Percentiles rank a stretch among this genome's conserved stretches.
Conservation (phyloP, 345 rosid species). For the Rhodamnia argentea region DNA sequence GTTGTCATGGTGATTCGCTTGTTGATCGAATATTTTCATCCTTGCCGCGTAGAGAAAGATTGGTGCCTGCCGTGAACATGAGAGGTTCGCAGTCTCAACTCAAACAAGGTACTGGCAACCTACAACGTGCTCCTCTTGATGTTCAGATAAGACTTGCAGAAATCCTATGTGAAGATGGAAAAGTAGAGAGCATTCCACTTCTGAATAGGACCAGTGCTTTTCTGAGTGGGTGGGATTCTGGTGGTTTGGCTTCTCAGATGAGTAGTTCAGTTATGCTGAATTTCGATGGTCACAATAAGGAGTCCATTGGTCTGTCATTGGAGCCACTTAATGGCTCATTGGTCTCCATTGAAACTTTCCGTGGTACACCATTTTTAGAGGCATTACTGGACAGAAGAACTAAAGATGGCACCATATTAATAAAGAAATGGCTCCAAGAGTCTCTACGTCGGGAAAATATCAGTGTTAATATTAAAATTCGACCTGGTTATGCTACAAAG, state of each 20-base stretch:
- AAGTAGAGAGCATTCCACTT: slow-evolving; percentile 29
- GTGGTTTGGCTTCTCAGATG: slow-evolving; percentile 21
- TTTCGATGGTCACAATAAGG: slow-evolving; percentile 14
- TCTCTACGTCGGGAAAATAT: slow-evolving; percentile 59
- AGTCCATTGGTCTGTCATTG: slow-evolving; percentile 15
- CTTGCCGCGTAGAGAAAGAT: slow-evolving; percentile 64
- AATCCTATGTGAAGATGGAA: slow-evolving; percentile 35
- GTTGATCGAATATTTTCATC: slow-evolving; percentile 75
- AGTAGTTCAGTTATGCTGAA: slow-evolving; percentile 20
- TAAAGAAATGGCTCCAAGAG: slow-evolving; percentile 95
- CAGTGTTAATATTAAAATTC: slow-evolving; percentile 41
- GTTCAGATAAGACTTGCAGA: slow-evolving; percentile 71
- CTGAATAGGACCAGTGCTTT: slow-evolving; percentile 52
- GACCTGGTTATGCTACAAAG: slow-evolving; percentile 58
- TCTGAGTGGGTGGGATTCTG: slow-evolving; percentile 61
- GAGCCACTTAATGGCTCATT: slow-evolving; percentile 61
- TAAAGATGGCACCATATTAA: slow-evolving; percentile 74
- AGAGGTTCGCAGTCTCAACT: slow-evolving; percentile 44
- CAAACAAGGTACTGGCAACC: slow-evolving; percentile 30
- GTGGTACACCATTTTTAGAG: slow-evolving; percentile 80
- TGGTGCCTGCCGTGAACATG: slow-evolving; percentile 13
- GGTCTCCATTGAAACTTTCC: slow-evolving; percentile 55
- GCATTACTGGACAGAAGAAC: slow-evolving; percentile 78
- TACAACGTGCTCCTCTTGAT: slow-evolving; percentile 60
- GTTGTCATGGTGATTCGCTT: slow-evolving; percentile 88